These are phyloP conservation scores for Cucumis cinereus DNA, from an alignment of 306 rosid genomes.

Conservation along the genomic window DNA sequence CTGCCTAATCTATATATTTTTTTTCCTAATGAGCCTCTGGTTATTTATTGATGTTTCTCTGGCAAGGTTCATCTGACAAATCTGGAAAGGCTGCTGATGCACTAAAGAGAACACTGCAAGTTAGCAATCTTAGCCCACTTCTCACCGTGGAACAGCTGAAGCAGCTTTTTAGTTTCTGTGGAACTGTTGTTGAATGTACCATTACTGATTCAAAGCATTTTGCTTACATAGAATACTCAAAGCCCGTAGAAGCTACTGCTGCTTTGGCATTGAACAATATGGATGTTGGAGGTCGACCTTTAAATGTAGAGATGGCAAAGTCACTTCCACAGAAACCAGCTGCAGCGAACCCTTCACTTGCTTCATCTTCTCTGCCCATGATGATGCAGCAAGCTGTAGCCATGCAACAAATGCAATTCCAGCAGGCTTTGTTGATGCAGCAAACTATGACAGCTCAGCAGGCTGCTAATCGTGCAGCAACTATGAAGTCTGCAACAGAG, in stretches of 20 bases:
- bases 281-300: conserved; percentile 96
- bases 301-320: conserved; percentile 99
- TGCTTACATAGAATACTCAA: conserved; percentile 94
- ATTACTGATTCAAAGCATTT: conserved; percentile 96
- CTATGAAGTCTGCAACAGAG: conserved; percentile 93
- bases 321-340: conserved; percentile 74
- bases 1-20: neutral
- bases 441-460: conserved; percentile 89
- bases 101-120: conserved; percentile 89
- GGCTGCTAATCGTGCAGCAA: conserved; percentile 91
- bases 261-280: conserved; percentile 89
- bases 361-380: conserved; percentile 83
- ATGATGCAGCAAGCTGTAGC: conserved; percentile 99
- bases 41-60: conserved; percentile 10
- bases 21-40: neutral
- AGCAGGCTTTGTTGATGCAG: conserved; percentile 94
- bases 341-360: conserved; percentile 33
- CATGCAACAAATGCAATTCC: conserved; percentile 99
- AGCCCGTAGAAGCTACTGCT: conserved; percentile 84
- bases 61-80: conserved; percentile 63
- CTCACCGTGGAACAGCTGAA: conserved; percentile 93
- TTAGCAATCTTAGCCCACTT: conserved; percentile 98
- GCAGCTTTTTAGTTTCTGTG: conserved; percentile 89
- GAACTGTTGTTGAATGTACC: conserved; percentile 87
- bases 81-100: conserved; percentile 59